Conservation (phyloP, 2,329 filamentous ascomycete species). For the Fusarium praegraminearum region DNA sequence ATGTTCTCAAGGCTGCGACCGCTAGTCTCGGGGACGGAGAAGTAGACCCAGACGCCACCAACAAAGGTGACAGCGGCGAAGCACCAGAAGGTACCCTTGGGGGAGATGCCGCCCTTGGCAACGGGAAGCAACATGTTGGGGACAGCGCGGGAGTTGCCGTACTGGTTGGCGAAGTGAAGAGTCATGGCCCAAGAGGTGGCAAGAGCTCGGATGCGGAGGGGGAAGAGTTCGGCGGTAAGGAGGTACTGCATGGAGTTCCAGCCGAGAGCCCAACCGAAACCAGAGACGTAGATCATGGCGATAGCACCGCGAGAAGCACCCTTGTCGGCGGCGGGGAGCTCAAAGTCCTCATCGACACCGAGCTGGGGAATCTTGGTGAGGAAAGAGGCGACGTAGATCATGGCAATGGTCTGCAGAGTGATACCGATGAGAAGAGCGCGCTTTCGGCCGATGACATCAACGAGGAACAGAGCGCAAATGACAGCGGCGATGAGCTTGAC, state of each 20-base stretch:
- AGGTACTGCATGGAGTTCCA: conserved; percentile 86
- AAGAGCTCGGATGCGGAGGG: conserved; percentile 77
- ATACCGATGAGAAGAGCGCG: conserved; percentile 72
- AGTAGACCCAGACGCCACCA: conserved; percentile 77
- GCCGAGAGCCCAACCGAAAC: conserved; percentile 76
- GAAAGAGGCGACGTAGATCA: conserved; percentile 73
- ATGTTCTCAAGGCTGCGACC: conserved; percentile 76
- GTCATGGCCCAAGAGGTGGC: conserved; percentile 80
- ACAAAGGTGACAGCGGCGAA: conserved; percentile 76
- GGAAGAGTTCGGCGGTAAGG: conserved; percentile 82
- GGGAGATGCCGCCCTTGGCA: conserved; percentile 61
- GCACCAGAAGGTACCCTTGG: conserved; percentile 81
- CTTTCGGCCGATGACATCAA: conserved; percentile 83
- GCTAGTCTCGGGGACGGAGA: conserved; percentile 78
- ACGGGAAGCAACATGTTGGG: conserved; percentile 76
- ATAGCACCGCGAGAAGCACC: conserved; percentile 74
- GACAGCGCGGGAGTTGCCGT: conserved; percentile 80
- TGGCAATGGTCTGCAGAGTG: conserved; percentile 68
- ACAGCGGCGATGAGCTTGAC: conserved; percentile 77
- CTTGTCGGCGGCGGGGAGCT: conserved; percentile 61
- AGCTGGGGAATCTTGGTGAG: conserved; percentile 71
- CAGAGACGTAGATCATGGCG: conserved; percentile 78
- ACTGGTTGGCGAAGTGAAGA: conserved; percentile 83
- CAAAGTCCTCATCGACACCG: conserved; percentile 61
- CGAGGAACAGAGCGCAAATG: conserved; percentile 79